A percentile compares a stretch with the other conserved stretches of the same genome.
phyloP scores from a whole-genome alignment of 768 basidiomycete species.

The Leccinum broughii region DNA sequence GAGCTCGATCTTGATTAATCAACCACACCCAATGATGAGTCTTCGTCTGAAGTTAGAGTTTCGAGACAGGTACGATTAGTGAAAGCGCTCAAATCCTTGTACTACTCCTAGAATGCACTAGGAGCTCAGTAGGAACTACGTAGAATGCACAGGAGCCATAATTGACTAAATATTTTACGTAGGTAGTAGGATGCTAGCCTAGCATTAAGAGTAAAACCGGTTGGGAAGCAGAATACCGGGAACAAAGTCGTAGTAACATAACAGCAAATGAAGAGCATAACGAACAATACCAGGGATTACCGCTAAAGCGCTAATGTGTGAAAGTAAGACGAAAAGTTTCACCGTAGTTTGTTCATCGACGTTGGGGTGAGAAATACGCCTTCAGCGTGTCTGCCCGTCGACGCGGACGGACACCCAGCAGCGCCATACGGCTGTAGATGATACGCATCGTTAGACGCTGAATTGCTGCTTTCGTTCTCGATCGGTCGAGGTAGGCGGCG shows the following conservation, averaged over 20 bases:
- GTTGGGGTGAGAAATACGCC: slow-evolving; percentile 31
- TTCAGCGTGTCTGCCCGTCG: slow-evolving; percentile 29
- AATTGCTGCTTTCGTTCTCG: slow-evolving; percentile 66
- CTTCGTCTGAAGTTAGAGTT: too few relatives aligned
- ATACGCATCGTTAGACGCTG: slow-evolving; percentile 66
- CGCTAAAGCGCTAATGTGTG: neutral
- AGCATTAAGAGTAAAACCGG: slow-evolving; percentile 2
- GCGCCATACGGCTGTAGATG: slow-evolving; percentile 54
- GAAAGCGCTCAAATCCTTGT: too few relatives aligned
- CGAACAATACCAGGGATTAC: neutral
- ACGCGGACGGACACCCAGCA: slow-evolving; percentile 24
- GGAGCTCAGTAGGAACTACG: too few relatives aligned
- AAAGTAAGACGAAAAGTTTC: neutral
- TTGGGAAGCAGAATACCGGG: neutral
- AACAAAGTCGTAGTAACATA: slow-evolving; percentile 7
- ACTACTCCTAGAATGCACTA: too few relatives aligned
- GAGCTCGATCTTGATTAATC: slow-evolving; percentile 52
- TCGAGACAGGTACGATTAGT: too few relatives aligned
- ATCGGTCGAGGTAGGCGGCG: slow-evolving; percentile 74
- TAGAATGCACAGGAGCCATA: slow-evolving; percentile 12
- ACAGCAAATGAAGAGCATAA: neutral
- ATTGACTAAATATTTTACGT: slow-evolving; percentile 27
- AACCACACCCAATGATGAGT: slow-evolving; percentile 16
- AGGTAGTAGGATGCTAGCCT: slow-evolving; percentile 6
- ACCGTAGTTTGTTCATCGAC: slow-evolving; percentile 4